These are phyloP conservation scores for Antrodiella citrinella DNA, from an alignment of 768 basidiomycete species.

Conservation along the genomic window DNA sequence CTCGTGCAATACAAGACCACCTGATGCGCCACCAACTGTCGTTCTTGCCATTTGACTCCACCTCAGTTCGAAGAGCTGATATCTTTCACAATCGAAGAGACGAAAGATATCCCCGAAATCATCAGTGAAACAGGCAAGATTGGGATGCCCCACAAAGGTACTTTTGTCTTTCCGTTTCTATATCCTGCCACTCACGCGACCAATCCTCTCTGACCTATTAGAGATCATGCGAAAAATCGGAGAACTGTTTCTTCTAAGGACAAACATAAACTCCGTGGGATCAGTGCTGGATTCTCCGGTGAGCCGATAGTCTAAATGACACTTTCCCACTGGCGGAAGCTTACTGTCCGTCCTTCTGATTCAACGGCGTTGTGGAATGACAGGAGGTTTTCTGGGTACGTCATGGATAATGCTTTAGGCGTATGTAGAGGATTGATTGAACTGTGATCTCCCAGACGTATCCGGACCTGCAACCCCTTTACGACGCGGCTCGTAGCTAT, in stretches of 20 bases:
- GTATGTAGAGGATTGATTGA: neutral
- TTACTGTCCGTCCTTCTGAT: slow-evolving; percentile 2
- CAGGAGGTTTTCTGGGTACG: slow-evolving; percentile 94
- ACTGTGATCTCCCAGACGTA: slow-evolving; percentile 58
- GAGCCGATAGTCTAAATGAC: slow-evolving; percentile 23
- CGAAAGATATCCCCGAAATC: slow-evolving; percentile 90
- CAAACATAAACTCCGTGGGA: slow-evolving; percentile 92
- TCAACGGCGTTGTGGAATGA: neutral
- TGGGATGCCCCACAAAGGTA: slow-evolving; percentile 78
- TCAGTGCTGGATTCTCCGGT: slow-evolving; percentile 95
- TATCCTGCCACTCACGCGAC: too few species aligned
- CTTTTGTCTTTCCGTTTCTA: neutral
- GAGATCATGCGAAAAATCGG: slow-evolving; percentile 99
- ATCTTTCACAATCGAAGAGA: slow-evolving; percentile 89
- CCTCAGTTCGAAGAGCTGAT: slow-evolving; percentile 85
- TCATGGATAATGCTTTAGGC: slow-evolving; percentile 3
- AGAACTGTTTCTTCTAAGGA: slow-evolving; percentile 84
- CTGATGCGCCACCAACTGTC: neutral
- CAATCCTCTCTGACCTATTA: slow-evolving; percentile 13
- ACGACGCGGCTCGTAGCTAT: slow-evolving; percentile 89
- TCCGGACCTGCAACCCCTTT: slow-evolving; percentile 91
- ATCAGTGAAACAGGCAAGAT: slow-evolving; percentile 95
- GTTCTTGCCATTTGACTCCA: neutral
- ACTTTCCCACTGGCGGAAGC: slow-evolving; percentile 5
- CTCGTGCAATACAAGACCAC: neutral